Percentiles rank a stretch among this genome's conserved stretches.
phyloP scores from a whole-genome alignment of 2,329 filamentous ascomycete genomes.

The Rutstroemia sp. region DNA sequence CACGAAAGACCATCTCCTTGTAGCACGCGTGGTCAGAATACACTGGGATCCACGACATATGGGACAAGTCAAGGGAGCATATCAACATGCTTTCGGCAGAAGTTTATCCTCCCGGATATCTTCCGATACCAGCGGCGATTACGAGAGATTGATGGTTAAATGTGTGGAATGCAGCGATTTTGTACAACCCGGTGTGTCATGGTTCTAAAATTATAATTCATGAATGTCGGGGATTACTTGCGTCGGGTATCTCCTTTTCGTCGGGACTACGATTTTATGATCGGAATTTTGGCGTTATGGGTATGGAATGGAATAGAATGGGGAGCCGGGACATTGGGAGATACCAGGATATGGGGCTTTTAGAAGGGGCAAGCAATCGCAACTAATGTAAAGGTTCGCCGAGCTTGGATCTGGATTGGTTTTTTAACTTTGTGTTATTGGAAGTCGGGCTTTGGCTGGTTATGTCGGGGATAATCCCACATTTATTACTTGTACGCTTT shows the following conservation, averaged over 20 bases:
- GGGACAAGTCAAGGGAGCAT: constrained; percentile 72
- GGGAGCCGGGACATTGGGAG: no score
- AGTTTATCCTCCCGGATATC: constrained; percentile 64
- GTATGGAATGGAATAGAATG: not conserved
- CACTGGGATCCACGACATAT: constrained; percentile 78
- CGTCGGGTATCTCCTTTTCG: not conserved
- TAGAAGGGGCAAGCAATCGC: no score
- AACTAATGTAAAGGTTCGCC: no score
- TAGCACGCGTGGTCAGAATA: constrained; percentile 67
- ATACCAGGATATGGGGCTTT: no score
- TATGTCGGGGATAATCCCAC: no score
- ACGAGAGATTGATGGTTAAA: constrained; percentile 65
- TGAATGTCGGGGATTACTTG: not conserved
- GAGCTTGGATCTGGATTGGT: no score
- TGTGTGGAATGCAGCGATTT: constrained; percentile 2
- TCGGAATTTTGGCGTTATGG: not conserved
- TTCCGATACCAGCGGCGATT: constrained; percentile 81
- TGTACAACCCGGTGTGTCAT: constrained; percentile 1
- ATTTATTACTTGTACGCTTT: no score
- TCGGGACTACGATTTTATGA: not conserved
- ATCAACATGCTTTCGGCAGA: constrained; percentile 60
- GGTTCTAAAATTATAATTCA: not conserved
- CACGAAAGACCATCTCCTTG: constrained; percentile 76
- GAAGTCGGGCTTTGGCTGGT: no score
- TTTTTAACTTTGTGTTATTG: no score